Conservation (phyloP, 805 yeast species). For the Myxozyma udenii region DNA sequence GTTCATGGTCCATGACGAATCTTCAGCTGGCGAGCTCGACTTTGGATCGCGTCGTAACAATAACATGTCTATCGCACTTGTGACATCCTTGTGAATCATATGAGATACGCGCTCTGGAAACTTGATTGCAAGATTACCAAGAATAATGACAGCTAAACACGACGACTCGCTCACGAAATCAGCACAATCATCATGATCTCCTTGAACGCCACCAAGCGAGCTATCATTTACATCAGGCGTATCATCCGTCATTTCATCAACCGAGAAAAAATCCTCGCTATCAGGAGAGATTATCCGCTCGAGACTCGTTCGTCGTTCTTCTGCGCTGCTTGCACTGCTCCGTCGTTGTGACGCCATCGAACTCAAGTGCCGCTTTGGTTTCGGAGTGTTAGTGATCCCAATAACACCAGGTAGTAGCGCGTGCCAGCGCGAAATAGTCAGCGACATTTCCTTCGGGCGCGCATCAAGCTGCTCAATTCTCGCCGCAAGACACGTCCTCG, state of each 20-base stretch:
- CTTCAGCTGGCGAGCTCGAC: slow-evolving; percentile 3
- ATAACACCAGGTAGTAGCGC: slow-evolving; percentile 23
- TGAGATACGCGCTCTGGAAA: slow-evolving; percentile 13
- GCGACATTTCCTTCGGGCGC: slow-evolving; percentile 21
- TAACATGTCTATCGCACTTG: slow-evolving; percentile 15
- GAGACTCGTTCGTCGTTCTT: slow-evolving; percentile 6
- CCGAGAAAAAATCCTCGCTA: slow-evolving; percentile 3
- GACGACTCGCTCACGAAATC: slow-evolving; percentile 15
- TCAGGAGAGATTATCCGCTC: slow-evolving; percentile 11
- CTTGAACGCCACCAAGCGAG: slow-evolving; percentile 1
- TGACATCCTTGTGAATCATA: slow-evolving; percentile 19
- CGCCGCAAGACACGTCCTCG: slow-evolving; percentile 18
- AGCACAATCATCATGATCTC: slow-evolving; percentile 8
- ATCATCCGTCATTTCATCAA: slow-evolving; percentile 20
- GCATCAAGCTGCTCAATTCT: slow-evolving; percentile 17
- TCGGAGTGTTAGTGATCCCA: background rate
- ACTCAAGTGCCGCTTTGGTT: background rate
- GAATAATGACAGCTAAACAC: slow-evolving; percentile 17
- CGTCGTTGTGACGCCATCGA: background rate
- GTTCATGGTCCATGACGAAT: slow-evolving; percentile 4
- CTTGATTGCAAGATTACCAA: slow-evolving; percentile 20
- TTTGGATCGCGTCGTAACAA: slow-evolving; percentile 3
- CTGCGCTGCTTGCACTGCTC: slow-evolving; percentile 1
- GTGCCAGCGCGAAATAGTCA: slow-evolving; percentile 28
- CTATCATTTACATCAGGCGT: background rate